phyloP scores from a whole-genome alignment of 345 rosid genomes.

The Eutrema heterophyllum region DNA sequence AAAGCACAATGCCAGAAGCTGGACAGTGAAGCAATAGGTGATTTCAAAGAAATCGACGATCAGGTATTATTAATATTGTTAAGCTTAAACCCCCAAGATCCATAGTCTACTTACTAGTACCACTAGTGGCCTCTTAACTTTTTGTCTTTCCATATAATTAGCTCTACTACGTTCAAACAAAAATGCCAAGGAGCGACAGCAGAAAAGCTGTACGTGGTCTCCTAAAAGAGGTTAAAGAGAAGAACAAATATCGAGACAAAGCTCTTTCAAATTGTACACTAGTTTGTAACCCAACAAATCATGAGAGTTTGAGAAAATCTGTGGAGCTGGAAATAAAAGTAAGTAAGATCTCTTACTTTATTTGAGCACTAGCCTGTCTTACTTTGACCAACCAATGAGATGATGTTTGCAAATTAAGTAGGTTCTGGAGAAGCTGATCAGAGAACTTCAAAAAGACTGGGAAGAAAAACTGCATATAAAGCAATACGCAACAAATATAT shows the following conservation, averaged over 20 bases:
- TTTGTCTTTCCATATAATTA: constrained; percentile 3
- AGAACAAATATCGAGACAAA: constrained; percentile 12
- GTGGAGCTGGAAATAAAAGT: constrained; percentile 11
- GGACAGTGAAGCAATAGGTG: not conserved
- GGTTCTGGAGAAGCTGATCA: constrained; percentile 12
- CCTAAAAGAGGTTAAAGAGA: constrained; percentile 11
- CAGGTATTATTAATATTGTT: not conserved
- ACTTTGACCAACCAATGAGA: not conserved
- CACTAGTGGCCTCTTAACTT: not conserved
- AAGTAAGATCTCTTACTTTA: not conserved
- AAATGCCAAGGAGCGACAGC: constrained; percentile 7
- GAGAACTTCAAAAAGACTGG: constrained; percentile 10
- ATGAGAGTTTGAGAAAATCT: constrained; percentile 6
- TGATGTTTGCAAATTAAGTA: constrained; percentile 3
- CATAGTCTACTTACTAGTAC: not conserved
- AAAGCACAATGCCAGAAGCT: constrained; percentile 10
- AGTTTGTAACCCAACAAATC: not conserved
- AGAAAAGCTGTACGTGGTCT: not conserved
- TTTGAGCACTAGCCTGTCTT: not conserved
- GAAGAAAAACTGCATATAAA: not conserved
- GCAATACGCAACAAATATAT: not conserved
- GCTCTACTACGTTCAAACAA: not conserved
- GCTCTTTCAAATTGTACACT: not conserved
- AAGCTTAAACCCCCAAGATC: not conserved
- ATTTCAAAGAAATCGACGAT: not conserved